Percentiles rank a stretch among this genome's conserved stretches.
Evolutionary conservation across 441 rosid genomes (phyloP).

Genomic region (Raphanus hybrid): DNA sequence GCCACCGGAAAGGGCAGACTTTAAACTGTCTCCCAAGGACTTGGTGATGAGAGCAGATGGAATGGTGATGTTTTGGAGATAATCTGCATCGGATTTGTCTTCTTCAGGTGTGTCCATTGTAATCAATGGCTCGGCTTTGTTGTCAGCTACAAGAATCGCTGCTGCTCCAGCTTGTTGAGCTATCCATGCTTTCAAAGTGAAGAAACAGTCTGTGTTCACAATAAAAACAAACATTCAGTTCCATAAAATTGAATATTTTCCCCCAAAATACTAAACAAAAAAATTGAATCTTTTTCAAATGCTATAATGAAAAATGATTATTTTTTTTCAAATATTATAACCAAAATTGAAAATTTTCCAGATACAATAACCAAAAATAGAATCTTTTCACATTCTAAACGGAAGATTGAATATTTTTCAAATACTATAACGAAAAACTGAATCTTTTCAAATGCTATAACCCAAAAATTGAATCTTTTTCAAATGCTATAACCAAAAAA

Average conservation of each 20-base stretch:
- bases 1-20: conserved; percentile 48
- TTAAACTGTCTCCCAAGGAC: conserved; percentile 49
- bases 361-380: neutral
- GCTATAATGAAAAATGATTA: neutral
- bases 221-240: neutral
- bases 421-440: neutral
- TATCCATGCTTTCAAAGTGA: conserved; percentile 64
- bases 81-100: conserved; percentile 52
- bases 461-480: neutral
- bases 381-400: neutral
- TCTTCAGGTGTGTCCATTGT: conserved; percentile 64
- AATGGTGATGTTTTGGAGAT: conserved; percentile 58
- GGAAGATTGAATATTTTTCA: neutral
- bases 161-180: conserved; percentile 71
- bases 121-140: conserved; percentile 53
- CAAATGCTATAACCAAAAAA: neutral
- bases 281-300: neutral
- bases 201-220: conserved; percentile 51
- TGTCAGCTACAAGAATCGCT: conserved; percentile 61
- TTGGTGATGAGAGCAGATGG: conserved; percentile 61
- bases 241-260: neutral
- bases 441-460: neutral
- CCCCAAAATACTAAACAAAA: neutral
- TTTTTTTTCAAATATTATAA: neutral
- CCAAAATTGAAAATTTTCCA: neutral